Conservation (phyloP, 2,329 filamentous ascomycete species). For the Cadophora sp. region DNA sequence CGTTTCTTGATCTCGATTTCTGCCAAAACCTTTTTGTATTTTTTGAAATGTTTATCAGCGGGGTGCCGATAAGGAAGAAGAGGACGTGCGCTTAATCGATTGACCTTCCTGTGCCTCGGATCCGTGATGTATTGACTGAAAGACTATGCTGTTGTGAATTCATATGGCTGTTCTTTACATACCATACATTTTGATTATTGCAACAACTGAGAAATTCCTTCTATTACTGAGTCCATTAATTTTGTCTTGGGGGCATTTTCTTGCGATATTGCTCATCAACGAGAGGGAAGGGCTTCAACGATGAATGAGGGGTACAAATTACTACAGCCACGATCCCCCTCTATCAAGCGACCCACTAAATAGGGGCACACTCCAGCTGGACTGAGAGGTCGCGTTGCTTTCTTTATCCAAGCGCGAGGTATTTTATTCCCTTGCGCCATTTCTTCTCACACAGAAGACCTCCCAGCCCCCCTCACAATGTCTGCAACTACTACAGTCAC, state of each 20-base stretch:
- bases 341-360: conserved; percentile 6
- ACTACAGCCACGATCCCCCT: neutral
- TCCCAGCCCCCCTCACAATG: conserved; percentile 34
- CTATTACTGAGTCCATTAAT: no score
- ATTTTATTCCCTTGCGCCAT: conserved; percentile 29
- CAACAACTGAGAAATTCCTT: no score
- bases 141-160: no score
- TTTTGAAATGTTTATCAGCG: conserved; percentile 15
- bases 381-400: neutral
- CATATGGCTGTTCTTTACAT: no score
- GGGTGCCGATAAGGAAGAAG: conserved; percentile 15
- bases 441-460: conserved; percentile 25
- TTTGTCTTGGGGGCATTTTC: no score
- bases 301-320: conserved; percentile 20
- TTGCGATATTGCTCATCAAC: no score
- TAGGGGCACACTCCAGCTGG: neutral
- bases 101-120: neutral
- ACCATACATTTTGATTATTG: no score
- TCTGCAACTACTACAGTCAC: conserved; percentile 56
- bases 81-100: neutral
- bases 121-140: no score
- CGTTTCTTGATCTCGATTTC: conserved; percentile 16
- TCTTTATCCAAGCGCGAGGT: conserved; percentile 23
- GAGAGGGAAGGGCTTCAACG: no score
- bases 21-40: conserved; percentile 23